Base-by-base conservation (phyloP, 768 basidiomycete genomes). In the Coprinopsis strossmayeri region DNA sequence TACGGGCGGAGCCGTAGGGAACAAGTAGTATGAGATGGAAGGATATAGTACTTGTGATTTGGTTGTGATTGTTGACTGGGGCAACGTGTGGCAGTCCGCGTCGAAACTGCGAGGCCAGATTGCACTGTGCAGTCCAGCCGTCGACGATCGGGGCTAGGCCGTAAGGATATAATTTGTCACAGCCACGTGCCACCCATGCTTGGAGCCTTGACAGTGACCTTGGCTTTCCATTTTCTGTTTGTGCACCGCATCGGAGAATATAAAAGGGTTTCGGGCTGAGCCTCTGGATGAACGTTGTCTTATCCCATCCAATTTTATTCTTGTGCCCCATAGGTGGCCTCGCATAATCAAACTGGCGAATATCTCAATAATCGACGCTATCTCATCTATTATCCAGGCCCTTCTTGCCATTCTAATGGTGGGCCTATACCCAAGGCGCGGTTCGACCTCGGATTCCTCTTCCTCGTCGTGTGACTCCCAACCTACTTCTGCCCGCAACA, bases 331-430 rank as follows among this genome's bases (percentile, higher is more conserved):
- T n/a, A n/a, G n/a, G n/a, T n/a, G n/a, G n/a, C n/a, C n/a, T n/a
- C n/a, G n/a, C n/a, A n/a, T n/a, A n/a, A 20, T 25, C 43, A 45
- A 45, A 45, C 43, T 45, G 43, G 43, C 43, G 43, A 28, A 13
- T 18, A 4, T 10, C n/a, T 11, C 30, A 3, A 3, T 45, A 7
- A 11, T 32, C 28, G 11, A 45, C 9, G 18, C 18, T 32, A 28
- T 45, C 18, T 45, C 43, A n/a, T 45, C 9, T 32, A 45, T 45
- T 20, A 11, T 45, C 25, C 25, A 45, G 11, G 18, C 28, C 43
- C 15, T 45, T 20, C 27, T 45, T 11, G 4, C 25, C 4, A 17
- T 28, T 32, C 7, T 34, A 7, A 51, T 51, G 50, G 17, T 45
- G 26, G 21, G 42, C 34, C 17, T n/a, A 5, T 43, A 23, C 34